Base-by-base conservation (phyloP, 805 yeast genomes). In the Candida maris region DNA sequence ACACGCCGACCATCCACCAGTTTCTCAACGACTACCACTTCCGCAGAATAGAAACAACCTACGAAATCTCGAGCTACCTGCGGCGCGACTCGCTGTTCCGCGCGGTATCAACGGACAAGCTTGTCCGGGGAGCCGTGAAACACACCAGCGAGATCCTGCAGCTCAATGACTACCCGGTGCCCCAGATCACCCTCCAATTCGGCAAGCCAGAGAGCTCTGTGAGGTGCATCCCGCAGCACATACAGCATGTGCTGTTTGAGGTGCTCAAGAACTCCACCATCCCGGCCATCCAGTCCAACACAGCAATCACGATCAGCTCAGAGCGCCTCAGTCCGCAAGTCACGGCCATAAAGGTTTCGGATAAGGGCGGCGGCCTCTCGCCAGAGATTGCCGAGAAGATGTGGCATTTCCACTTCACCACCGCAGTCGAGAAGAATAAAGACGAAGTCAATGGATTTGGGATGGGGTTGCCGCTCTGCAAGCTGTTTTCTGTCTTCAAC, bases 361-460 rank as follows among this genome's bases (percentile, higher is more conserved):
- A 58, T 38, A 16, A 38, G n/a, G 63, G 61, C 9, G 63, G 63
- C 9, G 63, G 63, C 3, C 38, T 58, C 41, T 38, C 48, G 1
- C 31, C 36, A 10, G 31, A 32, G 10, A 37, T 49, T 17, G 30
- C 46, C 1, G 35, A 46, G 8, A 51, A 51, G 30, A 57, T 57
- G 4, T 57, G 57, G 52, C 60, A 54, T 14, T 58, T 54, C 35
- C 63, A 58, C 32, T 58, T 52, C 37, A 56, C 62, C 13, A 57
- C 62, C 7, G 46, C 48, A 3, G 32, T 37, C 3, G 51, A 49
- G 30, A 35, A 30, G 12, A 38, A 42, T 27, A 46, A 52, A 24
- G 62, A 57, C 39, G 49, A 51, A 37, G 54, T 57, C 17, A 53
- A 48, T 33, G 62, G 62, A 4, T 57, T 56, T 29, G 62, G 62